Percentiles rank a stretch among this genome's conserved stretches.
phyloP scores from a whole-genome alignment of 2,329 filamentous ascomycete species.

The Aspergillus sp. region DNA sequence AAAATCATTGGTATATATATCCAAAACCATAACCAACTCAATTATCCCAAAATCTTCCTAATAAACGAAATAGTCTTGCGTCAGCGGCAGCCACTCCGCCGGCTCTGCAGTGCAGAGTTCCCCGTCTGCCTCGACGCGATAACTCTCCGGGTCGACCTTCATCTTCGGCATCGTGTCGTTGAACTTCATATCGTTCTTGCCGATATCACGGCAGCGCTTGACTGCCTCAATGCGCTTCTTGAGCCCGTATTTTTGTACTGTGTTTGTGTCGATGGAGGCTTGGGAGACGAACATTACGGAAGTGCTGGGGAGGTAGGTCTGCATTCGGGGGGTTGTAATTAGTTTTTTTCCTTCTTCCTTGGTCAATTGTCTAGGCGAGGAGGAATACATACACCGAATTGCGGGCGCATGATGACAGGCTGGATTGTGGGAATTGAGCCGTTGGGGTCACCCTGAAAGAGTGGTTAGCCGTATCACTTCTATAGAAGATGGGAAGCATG shows the following conservation, averaged over 20 bases:
- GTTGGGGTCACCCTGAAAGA: slow-evolving; percentile 69
- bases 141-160: slow-evolving; percentile 88
- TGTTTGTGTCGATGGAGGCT: slow-evolving; percentile 66
- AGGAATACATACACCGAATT: slow-evolving; percentile 65
- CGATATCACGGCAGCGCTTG: slow-evolving; percentile 69
- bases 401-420: slow-evolving; percentile 77
- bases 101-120: slow-evolving; percentile 72
- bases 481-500: neutral
- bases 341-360: neutral
- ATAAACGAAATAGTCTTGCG: slow-evolving; percentile 54
- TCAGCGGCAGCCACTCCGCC: slow-evolving; percentile 68
- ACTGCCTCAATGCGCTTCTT: slow-evolving; percentile 80
- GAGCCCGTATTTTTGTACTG: slow-evolving; percentile 70
- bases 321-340: neutral
- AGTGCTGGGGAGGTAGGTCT: slow-evolving; percentile 65
- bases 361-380: neutral
- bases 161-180: slow-evolving; percentile 83
- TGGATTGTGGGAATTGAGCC: slow-evolving; percentile 85
- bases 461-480: neutral
- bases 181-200: slow-evolving; percentile 87
- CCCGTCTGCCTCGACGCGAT: slow-evolving; percentile 83
- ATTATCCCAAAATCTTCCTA: neutral
- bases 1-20: neutral
- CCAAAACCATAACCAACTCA: neutral
- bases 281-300: slow-evolving; percentile 82